Percentiles rank a stretch among this genome's conserved stretches.
These are phyloP conservation scores for Panaeolus cyanescens DNA, from an alignment of 768 basidiomycete genomes.

Conservation along the genomic window DNA sequence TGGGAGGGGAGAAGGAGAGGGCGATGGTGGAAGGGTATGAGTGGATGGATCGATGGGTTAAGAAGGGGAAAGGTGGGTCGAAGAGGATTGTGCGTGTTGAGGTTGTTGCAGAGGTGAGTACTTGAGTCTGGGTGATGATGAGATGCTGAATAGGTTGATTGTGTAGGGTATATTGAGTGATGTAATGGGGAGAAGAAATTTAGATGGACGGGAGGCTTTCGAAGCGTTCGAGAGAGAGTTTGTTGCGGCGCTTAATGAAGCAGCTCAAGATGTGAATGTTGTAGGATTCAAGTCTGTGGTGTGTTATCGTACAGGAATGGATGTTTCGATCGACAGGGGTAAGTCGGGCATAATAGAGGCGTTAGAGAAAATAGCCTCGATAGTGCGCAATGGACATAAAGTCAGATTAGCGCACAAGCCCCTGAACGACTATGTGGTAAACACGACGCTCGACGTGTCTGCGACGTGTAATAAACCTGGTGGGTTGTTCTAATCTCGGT, in stretches of 20 bases:
- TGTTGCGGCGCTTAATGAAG: conserved; percentile 30
- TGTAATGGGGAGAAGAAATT: conserved; percentile 29
- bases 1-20: conserved; percentile 44
- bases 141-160: neutral
- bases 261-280: conserved; percentile 49
- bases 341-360: conserved; percentile 28
- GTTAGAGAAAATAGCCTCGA: conserved; percentile 31
- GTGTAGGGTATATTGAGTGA: neutral
- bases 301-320: conserved; percentile 77
- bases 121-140: conserved; percentile 8
- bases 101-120: conserved; percentile 64
- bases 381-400: conserved; percentile 34
- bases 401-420: conserved; percentile 61
- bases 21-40: conserved; percentile 48
- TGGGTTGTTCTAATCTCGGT: conserved; percentile 25
- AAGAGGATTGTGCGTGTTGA: conserved; percentile 73
- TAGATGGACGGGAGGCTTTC: conserved; percentile 9
- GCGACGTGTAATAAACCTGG: conserved; percentile 60
- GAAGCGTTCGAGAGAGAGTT: conserved; percentile 37
- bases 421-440: conserved; percentile 70
- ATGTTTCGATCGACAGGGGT: conserved; percentile 38
- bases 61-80: conserved; percentile 33
- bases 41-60: conserved; percentile 68
- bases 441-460: conserved; percentile 53
- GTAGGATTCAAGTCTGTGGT: conserved; percentile 76